Conservation (phyloP, 192 early-diverging fungal species). For the Podila horticola region DNA sequence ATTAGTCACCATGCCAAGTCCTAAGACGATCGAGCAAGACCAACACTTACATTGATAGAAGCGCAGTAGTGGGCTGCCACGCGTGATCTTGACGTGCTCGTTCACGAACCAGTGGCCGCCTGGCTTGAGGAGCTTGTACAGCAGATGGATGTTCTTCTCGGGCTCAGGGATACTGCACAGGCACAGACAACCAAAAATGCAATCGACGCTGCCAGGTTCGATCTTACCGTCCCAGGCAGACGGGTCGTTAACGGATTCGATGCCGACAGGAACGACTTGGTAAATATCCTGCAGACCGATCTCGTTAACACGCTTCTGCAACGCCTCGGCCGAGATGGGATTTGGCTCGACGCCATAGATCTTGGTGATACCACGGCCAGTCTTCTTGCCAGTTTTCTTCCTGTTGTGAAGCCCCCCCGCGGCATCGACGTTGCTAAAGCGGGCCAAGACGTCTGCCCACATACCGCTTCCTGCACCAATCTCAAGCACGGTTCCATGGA, state of each 20-base stretch:
- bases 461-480: constrained; percentile 17
- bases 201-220: constrained; percentile 7
- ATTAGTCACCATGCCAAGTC: constrained; percentile 1
- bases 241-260: constrained; percentile 1
- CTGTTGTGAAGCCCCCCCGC: background rate
- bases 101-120: constrained; percentile 11
- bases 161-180: constrained; percentile 13
- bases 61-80: constrained; percentile 1
- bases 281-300: constrained; percentile 11
- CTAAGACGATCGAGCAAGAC: background rate
- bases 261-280: constrained; percentile 12
- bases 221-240: constrained; percentile 10
- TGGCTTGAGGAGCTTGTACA: constrained; percentile 15
- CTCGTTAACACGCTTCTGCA: constrained; percentile 8
- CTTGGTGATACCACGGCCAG: constrained; percentile 7
- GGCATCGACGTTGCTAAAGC: background rate
- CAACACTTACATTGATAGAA: constrained; percentile 8
- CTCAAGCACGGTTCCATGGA: constrained; percentile 14
- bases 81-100: constrained; percentile 8
- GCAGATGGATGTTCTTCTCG: constrained; percentile 4
- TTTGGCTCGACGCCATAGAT: constrained; percentile 15
- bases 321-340: constrained; percentile 12
- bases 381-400: background rate
- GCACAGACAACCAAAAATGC: constrained; percentile 7
- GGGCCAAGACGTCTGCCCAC: constrained; percentile 17